Evolutionary conservation across 1,284 basidiomycete genomes (phyloP).

Genomic region (Ganoderma lucidum): DNA sequence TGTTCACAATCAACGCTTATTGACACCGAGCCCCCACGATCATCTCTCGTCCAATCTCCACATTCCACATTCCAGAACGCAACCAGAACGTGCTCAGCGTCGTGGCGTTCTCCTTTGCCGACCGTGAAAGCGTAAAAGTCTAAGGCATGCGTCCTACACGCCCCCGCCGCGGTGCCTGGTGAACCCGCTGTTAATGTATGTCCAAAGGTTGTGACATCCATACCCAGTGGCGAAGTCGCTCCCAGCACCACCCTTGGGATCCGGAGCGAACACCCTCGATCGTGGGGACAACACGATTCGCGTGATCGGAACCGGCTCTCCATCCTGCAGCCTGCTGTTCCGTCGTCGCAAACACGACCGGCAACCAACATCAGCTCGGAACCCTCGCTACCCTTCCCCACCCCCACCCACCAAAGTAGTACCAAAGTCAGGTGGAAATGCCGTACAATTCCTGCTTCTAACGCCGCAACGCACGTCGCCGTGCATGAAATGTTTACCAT

Average conservation of each 20-base stretch:
- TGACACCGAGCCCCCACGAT: background rate
- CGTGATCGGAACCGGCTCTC: slow-evolving; percentile 7
- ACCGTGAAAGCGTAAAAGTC: slow-evolving; percentile 10
- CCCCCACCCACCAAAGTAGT: background rate
- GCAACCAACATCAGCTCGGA: background rate
- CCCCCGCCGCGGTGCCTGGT: background rate
- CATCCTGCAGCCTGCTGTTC: background rate
- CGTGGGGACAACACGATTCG: background rate
- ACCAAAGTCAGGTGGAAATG: background rate
- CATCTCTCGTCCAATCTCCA: background rate
- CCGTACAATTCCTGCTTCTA: background rate
- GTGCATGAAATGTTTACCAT: background rate
- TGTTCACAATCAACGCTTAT: background rate
- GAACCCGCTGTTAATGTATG: background rate
- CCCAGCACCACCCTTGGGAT: background rate
- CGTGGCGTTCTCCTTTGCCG: slow-evolving; percentile 6
- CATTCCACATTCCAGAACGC: background rate
- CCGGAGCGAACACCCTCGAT: background rate
- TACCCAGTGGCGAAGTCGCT: background rate
- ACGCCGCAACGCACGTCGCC: background rate
- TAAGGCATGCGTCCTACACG: slow-evolving; percentile 10
- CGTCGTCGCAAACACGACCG: background rate
- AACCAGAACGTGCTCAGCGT: background rate
- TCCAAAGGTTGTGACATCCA: background rate
- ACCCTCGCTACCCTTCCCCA: background rate